A percentile compares a stretch with the other conserved stretches of the same genome.
Evolutionary conservation across 2,329 filamentous ascomycete genomes (phyloP).

Genomic region (Claviceps paspali): DNA sequence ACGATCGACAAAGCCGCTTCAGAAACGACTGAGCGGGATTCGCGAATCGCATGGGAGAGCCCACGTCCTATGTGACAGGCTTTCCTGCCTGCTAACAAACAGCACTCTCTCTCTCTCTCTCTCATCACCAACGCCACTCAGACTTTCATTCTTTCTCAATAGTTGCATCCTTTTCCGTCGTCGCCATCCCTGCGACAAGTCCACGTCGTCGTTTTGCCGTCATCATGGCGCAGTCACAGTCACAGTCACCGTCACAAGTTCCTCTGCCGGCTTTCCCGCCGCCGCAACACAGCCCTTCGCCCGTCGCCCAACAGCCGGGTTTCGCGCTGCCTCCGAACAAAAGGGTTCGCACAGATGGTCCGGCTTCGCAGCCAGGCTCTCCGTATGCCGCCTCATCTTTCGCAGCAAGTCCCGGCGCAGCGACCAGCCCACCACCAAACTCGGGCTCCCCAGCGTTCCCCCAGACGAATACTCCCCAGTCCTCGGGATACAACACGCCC

Average conservation of each 20-base stretch:
- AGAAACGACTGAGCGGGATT: conserved; percentile 3
- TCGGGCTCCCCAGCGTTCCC: conserved; percentile 22
- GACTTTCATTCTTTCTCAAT: background rate
- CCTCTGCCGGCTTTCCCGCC: conserved; percentile 46
- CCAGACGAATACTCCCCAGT: conserved; percentile 17
- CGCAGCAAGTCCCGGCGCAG: conserved; percentile 28
- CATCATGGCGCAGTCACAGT: conserved; percentile 45
- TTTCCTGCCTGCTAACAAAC: conserved; percentile 29
- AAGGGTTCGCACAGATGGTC: conserved; percentile 43
- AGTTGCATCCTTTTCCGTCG: conserved; percentile 2
- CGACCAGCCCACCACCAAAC: conserved; percentile 24
- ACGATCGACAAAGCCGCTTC: background rate
- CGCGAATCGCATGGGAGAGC: conserved; percentile 31
- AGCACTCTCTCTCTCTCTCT: background rate
- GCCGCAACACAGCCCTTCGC: conserved; percentile 45
- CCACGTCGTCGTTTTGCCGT: conserved; percentile 4
- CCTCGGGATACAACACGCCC: conserved; percentile 19
- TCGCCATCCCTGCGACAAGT: conserved; percentile 1
- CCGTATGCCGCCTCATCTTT: conserved; percentile 41
- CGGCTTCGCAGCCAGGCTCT: conserved; percentile 50
- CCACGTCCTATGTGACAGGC: conserved; percentile 31
- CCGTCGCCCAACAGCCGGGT: conserved; percentile 36
- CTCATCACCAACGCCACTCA: conserved; percentile 1
- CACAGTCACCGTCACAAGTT: conserved; percentile 38
- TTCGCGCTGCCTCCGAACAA: conserved; percentile 54